Percentiles rank a stretch among this genome's conserved stretches.
These are phyloP conservation scores for Wolfiporia cocos DNA, from an alignment of 1,284 basidiomycete species.

Conservation along the genomic window DNA sequence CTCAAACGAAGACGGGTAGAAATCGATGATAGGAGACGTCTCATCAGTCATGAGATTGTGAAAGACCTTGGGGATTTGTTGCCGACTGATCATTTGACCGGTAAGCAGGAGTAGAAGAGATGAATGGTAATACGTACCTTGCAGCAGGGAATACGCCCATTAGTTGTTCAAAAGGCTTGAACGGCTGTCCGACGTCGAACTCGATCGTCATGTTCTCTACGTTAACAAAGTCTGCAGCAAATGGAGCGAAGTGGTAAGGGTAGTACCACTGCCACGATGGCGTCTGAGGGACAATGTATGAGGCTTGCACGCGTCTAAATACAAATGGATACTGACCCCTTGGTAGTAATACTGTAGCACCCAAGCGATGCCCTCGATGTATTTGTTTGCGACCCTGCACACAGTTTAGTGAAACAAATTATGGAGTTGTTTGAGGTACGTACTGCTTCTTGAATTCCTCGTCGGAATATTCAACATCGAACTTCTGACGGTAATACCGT, in stretches of 20 bases:
- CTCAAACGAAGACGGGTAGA: constrained; percentile 90
- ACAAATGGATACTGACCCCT: constrained; percentile 55
- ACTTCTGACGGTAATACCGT: constrained; percentile 94
- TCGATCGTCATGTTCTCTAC: constrained; percentile 75
- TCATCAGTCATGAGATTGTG: constrained; percentile 86
- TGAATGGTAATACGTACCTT: constrained; percentile 42
- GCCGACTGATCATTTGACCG: constrained; percentile 46
- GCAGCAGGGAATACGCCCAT: constrained; percentile 98
- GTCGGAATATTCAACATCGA: constrained; percentile 74
- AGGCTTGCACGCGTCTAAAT: constrained; percentile 4
- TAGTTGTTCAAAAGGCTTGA: constrained; percentile 95
- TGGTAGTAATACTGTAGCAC: constrained; percentile 98
- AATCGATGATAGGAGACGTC: constrained; percentile 93
- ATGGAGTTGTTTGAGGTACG: constrained; percentile 16
- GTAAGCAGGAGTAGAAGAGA: not conserved
- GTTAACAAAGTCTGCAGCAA: constrained; percentile 91
- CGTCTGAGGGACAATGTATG: constrained; percentile 40
- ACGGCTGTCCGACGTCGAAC: constrained; percentile 80
- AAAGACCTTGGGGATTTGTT: constrained; percentile 85
- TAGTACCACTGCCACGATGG: constrained; percentile 99
- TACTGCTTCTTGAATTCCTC: constrained; percentile 71
- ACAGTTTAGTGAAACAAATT: constrained; percentile 2
- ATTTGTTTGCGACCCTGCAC: constrained; percentile 71
- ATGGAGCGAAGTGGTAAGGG: constrained; percentile 97
- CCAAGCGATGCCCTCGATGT: constrained; percentile 96